Evolutionary conservation across 2,329 filamentous ascomycete genomes (phyloP).

Genomic region (Neonectria neomacrospora): DNA sequence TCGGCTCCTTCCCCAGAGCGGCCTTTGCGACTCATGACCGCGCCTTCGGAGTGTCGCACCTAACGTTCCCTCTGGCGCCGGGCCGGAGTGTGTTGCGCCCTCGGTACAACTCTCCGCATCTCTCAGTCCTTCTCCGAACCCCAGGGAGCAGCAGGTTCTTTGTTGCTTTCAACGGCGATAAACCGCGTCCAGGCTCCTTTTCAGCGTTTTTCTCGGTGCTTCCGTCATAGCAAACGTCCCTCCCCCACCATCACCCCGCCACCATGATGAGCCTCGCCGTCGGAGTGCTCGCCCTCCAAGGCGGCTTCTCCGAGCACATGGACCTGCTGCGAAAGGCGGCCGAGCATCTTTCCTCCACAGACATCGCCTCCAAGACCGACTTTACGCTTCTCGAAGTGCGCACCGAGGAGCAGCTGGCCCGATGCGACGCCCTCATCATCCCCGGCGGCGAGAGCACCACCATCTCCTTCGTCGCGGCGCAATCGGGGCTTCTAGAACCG

Average conservation of each 20-base stretch:
- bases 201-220: not conserved
- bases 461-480: constrained; percentile 86
- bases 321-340: constrained; percentile 78
- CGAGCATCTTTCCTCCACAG: constrained; percentile 53
- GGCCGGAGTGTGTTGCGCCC: not conserved
- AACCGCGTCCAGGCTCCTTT: no score
- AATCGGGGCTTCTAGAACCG: constrained; percentile 84
- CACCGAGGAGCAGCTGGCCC: constrained; percentile 74
- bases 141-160: no score
- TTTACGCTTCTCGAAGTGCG: constrained; percentile 83
- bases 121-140: no score
- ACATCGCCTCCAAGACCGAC: constrained; percentile 38
- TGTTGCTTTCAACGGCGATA: no score
- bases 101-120: not conserved
- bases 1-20: not conserved
- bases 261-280: constrained; percentile 57
- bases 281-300: constrained; percentile 82
- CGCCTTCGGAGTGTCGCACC: no score
- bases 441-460: constrained; percentile 96
- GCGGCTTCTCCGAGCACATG: constrained; percentile 91
- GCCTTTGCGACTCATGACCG: not conserved
- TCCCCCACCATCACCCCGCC: constrained; percentile 12
- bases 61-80: no score
- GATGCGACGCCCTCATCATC: constrained; percentile 86
- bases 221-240: not conserved